Evolutionary conservation across 176 grass and related monocot genomes (phyloP).

Genomic region (Rhynchospora breviuscula): DNA sequence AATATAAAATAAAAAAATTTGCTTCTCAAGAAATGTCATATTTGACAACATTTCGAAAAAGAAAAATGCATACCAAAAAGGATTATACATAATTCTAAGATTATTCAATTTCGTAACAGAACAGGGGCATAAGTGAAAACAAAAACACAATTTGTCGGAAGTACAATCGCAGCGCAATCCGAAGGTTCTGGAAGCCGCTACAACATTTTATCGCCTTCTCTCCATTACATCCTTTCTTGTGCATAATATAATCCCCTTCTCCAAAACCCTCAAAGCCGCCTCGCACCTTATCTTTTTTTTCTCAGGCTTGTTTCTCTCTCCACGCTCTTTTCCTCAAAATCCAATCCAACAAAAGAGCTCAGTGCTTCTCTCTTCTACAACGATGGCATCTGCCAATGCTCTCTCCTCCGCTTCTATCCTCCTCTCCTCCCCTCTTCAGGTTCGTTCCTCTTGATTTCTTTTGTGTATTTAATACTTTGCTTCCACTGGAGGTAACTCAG

Average conservation of each 20-base stretch:
- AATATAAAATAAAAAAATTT: too few species aligned
- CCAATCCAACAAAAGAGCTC: slow-evolving; percentile 41
- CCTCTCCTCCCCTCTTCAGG: slow-evolving; percentile 44
- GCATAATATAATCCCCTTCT: neutral
- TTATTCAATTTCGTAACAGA: neutral
- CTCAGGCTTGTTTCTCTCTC: neutral
- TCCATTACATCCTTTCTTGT: neutral
- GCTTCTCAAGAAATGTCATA: too few species aligned
- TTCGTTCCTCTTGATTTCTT: neutral
- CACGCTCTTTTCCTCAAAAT: slow-evolving; percentile 1
- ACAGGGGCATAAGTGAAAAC: neutral
- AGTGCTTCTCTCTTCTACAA: neutral
- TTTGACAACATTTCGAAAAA: too few species aligned
- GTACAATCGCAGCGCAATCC: neutral
- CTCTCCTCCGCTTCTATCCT: slow-evolving; percentile 49
- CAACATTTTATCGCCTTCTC: neutral
- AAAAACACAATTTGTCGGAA: neutral
- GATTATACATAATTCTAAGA: too few species aligned
- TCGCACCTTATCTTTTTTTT: slow-evolving; percentile 26
- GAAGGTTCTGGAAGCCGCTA: slow-evolving; percentile 39
- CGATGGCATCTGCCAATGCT: slow-evolving; percentile 45
- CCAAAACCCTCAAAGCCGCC: neutral
- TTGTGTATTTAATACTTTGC: neutral
- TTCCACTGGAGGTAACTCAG: neutral
- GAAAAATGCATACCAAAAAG: too few species aligned